Conservation (phyloP, 2,329 filamentous ascomycete genomes). For the Monilinia fructigena region DNA sequence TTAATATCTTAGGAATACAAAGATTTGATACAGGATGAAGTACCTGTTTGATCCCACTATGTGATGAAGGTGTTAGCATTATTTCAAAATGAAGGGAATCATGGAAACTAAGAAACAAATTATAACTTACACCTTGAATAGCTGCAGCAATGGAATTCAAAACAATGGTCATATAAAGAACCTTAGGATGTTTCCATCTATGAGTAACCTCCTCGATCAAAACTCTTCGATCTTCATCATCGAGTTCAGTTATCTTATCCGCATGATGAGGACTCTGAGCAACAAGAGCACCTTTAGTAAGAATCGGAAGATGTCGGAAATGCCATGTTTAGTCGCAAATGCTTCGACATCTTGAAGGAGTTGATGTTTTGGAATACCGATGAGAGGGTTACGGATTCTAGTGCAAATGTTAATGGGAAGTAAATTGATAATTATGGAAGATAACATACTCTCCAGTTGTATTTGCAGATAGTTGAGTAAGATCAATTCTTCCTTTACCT, state of each 20-base stretch:
- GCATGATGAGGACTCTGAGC: conserved; percentile 71
- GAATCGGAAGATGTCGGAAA: conserved; percentile 57
- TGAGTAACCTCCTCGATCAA: conserved; percentile 65
- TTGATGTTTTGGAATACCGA: conserved; percentile 51
- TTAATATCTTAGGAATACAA: background rate
- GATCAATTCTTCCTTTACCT: conserved; percentile 3
- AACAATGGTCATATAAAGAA: conserved; percentile 65
- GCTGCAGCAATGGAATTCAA: conserved; percentile 68
- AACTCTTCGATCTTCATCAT: conserved; percentile 57
- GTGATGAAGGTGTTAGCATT: background rate
- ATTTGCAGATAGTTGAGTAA: conserved; percentile 14
- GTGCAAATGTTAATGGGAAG: background rate
- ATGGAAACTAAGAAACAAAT: too few relatives aligned
- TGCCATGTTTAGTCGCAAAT: conserved; percentile 59
- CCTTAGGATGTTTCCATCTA: conserved; percentile 64
- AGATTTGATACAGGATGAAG: background rate
- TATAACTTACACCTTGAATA: conserved; percentile 52
- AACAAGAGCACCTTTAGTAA: conserved; percentile 70
- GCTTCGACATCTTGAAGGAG: conserved; percentile 55
- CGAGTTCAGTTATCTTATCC: conserved; percentile 56
- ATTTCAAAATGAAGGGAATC: conserved; percentile 24
- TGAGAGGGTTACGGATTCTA: conserved; percentile 57
- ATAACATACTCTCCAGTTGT: conserved; percentile 17
- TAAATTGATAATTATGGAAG: background rate
- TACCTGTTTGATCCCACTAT: conserved; percentile 26